phyloP scores from a whole-genome alignment of 352 stramenopile species.

The Globisporangium perplexum region DNA sequence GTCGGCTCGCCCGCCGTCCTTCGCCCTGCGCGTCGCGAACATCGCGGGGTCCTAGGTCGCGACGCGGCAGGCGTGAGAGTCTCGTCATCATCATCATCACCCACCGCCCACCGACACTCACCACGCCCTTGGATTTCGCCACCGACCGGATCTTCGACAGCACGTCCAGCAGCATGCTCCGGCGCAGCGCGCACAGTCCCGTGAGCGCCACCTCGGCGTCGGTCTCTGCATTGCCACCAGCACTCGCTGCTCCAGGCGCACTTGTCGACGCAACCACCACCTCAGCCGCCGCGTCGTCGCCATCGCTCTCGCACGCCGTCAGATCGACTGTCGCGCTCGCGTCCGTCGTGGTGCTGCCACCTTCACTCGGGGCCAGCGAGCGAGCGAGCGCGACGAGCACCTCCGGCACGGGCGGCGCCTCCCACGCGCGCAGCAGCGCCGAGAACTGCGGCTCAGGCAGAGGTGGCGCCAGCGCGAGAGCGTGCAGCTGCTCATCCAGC shows the following conservation, averaged over 20 bases:
- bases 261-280: too few species aligned
- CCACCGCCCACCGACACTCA: slow-evolving; percentile 3
- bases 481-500: slow-evolving; percentile 28
- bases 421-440: slow-evolving; percentile 44
- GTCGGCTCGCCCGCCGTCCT: slow-evolving; percentile 1
- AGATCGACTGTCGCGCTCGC: neutral
- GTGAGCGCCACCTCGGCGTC: slow-evolving; percentile 22
- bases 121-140: slow-evolving; percentile 63
- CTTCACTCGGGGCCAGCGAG: slow-evolving; percentile 25
- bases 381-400: slow-evolving; percentile 37
- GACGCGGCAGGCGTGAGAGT: too few species aligned
- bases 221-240: neutral
- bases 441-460: slow-evolving; percentile 40
- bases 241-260: too few species aligned
- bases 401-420: slow-evolving; percentile 19
- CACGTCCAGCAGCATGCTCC: slow-evolving; percentile 72
- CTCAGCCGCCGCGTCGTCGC: neutral
- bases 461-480: slow-evolving; percentile 29
- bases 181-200: slow-evolving; percentile 43
- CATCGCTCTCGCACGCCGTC: neutral
- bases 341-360: neutral
- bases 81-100: too few species aligned
- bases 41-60: slow-evolving; percentile 43
- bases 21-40: slow-evolving; percentile 24
- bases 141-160: slow-evolving; percentile 79